Conservation (phyloP, 164 flowering plant genomes). For the Stephania japonica region DNA sequence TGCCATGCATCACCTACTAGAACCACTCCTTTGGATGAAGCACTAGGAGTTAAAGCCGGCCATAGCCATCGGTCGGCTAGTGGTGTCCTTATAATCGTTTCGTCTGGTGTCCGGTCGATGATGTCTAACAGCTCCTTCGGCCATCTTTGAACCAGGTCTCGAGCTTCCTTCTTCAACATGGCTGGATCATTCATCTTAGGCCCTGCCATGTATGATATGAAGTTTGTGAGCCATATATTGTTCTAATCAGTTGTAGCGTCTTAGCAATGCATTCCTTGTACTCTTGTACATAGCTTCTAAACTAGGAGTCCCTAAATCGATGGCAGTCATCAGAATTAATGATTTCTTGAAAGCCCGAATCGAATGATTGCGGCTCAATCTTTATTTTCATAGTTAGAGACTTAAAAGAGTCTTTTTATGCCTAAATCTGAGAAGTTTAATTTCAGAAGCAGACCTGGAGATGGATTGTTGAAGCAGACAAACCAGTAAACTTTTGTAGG, state of each 20-base stretch:
- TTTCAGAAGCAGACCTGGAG: conserved; percentile 52
- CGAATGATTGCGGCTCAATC: no score
- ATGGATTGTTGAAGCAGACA: conserved; percentile 72
- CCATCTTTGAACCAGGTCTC: conserved; percentile 54
- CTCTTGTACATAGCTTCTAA: no score
- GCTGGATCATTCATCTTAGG: conserved; percentile 60
- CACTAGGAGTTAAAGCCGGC: conserved; percentile 63
- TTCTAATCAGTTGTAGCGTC: not conserved
- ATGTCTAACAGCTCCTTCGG: conserved; percentile 51
- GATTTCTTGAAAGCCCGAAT: no score
- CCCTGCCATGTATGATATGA: conserved; percentile 35
- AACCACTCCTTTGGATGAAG: conserved; percentile 56
- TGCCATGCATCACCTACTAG: conserved; percentile 98
- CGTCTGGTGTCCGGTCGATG: conserved; percentile 58
- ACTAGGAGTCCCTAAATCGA: no score
- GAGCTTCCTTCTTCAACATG: conserved; percentile 50
- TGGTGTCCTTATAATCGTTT: conserved; percentile 61
- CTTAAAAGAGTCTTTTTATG: no score
- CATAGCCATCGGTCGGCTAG: conserved; percentile 86
- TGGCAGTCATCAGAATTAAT: no score
- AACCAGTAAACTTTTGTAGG: conserved; percentile 90
- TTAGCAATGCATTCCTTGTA: no score
- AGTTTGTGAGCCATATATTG: not conserved
- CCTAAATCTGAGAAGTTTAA: not conserved
- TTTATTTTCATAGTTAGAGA: no score